A percentile compares a stretch with the other conserved stretches of the same genome.
phyloP scores from a whole-genome alignment of 2,329 filamentous ascomycete species.

The Penicillium oxalicum region DNA sequence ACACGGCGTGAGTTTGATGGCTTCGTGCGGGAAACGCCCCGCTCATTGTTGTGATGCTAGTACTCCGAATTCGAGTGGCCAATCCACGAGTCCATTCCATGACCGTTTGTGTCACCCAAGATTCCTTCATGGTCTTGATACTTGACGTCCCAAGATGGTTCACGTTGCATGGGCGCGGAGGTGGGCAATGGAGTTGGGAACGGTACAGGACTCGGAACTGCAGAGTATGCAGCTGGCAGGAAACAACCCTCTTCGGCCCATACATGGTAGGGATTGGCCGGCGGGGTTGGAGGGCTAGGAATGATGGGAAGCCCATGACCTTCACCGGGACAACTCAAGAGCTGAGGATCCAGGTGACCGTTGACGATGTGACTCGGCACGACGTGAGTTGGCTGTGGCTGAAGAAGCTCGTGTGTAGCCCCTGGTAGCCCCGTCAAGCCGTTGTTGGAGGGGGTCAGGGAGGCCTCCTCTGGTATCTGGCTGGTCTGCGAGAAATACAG shows the following conservation, averaged over 20 bases:
- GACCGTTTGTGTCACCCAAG: background rate
- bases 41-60: background rate
- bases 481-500: slow-evolving; percentile 37
- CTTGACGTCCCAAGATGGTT: slow-evolving; percentile 10
- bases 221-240: background rate
- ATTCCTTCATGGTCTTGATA: slow-evolving; percentile 4
- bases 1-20: too few species aligned
- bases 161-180: slow-evolving; percentile 10
- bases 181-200: slow-evolving; percentile 4
- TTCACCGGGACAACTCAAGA: slow-evolving; percentile 30
- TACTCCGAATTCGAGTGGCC: background rate
- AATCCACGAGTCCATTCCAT: slow-evolving; percentile 7
- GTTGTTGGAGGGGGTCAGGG: slow-evolving; percentile 29
- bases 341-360: slow-evolving; percentile 39
- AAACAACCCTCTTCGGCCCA: slow-evolving; percentile 8
- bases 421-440: slow-evolving; percentile 41
- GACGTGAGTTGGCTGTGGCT: slow-evolving; percentile 25
- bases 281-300: background rate
- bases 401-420: slow-evolving; percentile 39
- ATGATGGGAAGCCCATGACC: slow-evolving; percentile 6
- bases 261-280: slow-evolving; percentile 3
- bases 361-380: slow-evolving; percentile 19
- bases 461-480: slow-evolving; percentile 24
- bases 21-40: too few species aligned
- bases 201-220: slow-evolving; percentile 7